Evolutionary conservation across 2,329 filamentous ascomycete genomes (phyloP), one percentile per base, ranked within the genome.

Genomic region (Xylaria sp.): DNA sequence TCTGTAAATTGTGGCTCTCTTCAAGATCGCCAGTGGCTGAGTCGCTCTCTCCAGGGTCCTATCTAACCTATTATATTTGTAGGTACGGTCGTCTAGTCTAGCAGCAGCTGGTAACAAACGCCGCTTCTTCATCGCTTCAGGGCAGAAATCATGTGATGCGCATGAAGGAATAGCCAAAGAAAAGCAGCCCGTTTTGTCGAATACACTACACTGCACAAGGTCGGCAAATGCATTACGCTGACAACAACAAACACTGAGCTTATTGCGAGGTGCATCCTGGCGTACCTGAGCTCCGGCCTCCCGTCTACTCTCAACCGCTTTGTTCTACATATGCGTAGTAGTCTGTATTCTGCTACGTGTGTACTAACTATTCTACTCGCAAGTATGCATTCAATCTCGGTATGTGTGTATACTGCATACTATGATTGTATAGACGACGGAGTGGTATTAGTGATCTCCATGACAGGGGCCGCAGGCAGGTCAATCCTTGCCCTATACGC

Each of bases 1-100:
- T 23, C 48, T 52, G 15, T 23, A 15, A 7, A 20, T 55, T 69
- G 66, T 69, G 62, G 63, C 66, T 54, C 44, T 37, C 41, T 13
- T n/a, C 13, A 34, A 55, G 46, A 66, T 69, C 63, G 41, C 44
- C 58, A 63, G 63, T 69, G 67, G 67, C 67, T 69, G 63, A 63
- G 50, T 46, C 52, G 28, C 18, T 18, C 23, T 25, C 15, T 34
- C 52, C 62, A 64, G 28, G 52, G 31, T 62, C 48, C 28, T 41
- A 13, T 44, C 41, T 44, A 44, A 15, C 13, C 5, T 15, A 15
- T 18, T 44, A 41, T 41, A 7, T 41, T 12, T 41, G 10, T 6
- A 41, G 9, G 10, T 41, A 44, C 18, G 31, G 51, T 39, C 46
- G 63, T 39, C 57, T 48, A 7, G 18, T 12, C 5, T 51, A 9